Percentiles rank a stretch among this genome's conserved stretches.
These are phyloP conservation scores for Sarocladium kiliense DNA, from an alignment of 2,329 filamentous ascomycete species.

Conservation along the genomic window DNA sequence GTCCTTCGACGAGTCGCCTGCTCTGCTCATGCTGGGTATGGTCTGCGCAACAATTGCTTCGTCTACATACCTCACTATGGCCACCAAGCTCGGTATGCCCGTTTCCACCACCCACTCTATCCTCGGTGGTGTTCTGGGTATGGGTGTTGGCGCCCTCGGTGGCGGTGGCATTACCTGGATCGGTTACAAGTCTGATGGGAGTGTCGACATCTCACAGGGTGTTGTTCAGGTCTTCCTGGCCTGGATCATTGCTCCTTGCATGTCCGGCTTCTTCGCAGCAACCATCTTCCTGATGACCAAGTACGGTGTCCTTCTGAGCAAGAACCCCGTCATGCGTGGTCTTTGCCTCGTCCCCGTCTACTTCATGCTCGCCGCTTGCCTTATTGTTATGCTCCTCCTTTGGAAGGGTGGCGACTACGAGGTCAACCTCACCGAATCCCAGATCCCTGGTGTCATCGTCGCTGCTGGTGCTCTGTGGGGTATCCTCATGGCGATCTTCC, in stretches of 20 bases:
- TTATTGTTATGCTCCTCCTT: conserved; percentile 57
- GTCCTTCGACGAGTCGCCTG: conserved; percentile 41
- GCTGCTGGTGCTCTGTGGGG: conserved; percentile 45
- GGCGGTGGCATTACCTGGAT: conserved; percentile 48
- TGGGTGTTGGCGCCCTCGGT: conserved; percentile 52
- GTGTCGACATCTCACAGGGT: conserved; percentile 35
- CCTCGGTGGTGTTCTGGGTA: conserved; percentile 54
- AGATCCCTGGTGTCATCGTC: conserved; percentile 49
- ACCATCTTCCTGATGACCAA: conserved; percentile 53
- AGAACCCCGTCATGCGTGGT: conserved; percentile 47
- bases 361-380: conserved; percentile 48
- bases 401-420: conserved; percentile 44
- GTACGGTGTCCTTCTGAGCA: conserved; percentile 48
- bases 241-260: conserved; percentile 54
- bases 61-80: conserved; percentile 51
- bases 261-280: conserved; percentile 48
- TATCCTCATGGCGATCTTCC: conserved; percentile 45
- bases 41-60: conserved; percentile 49
- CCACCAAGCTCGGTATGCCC: conserved; percentile 49
- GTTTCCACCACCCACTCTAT: conserved; percentile 59
- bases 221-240: conserved; percentile 57
- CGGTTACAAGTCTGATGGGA: conserved; percentile 27
- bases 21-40: conserved; percentile 54
- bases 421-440: conserved; percentile 40
- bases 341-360: conserved; percentile 50